A percentile compares a stretch with the other conserved stretches of the same genome.
Conservation (phyloP, 352 stramenopile genomes). For the Saprolegnia parasitica region DNA sequence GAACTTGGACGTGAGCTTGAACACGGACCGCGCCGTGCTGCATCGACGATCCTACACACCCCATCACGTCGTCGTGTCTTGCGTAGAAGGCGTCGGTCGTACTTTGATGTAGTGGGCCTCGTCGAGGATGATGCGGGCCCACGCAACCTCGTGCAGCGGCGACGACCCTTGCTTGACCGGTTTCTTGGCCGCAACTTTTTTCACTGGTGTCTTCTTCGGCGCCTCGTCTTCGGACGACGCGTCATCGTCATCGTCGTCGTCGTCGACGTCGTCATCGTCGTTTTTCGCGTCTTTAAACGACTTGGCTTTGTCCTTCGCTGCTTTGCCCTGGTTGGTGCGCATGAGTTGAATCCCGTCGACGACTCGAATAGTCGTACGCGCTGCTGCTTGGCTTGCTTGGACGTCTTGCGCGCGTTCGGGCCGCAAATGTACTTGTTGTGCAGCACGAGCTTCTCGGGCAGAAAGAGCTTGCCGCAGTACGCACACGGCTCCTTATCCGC, state of each 20-base stretch:
- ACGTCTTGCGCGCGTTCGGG: constrained; percentile 91
- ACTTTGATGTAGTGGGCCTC: constrained; percentile 95
- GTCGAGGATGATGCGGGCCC: constrained; percentile 97
- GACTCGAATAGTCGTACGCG: constrained; percentile 43
- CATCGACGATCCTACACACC: constrained; percentile 70
- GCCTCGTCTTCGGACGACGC: constrained; percentile 23
- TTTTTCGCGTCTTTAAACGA: constrained; percentile 37
- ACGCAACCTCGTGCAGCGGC: constrained; percentile 65
- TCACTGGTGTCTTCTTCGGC: constrained; percentile 41
- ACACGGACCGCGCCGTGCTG: constrained; percentile 96
- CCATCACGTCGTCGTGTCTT: constrained; percentile 48
- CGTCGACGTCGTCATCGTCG: constrained; percentile 51
- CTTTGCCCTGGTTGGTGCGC: constrained; percentile 31
- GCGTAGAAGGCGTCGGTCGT: constrained; percentile 43
- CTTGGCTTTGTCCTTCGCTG: constrained; percentile 34
- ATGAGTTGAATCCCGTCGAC: constrained; percentile 3
- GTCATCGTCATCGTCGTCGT: constrained; percentile 55
- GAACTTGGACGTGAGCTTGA: constrained; percentile 93
- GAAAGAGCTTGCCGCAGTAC: constrained; percentile 91
- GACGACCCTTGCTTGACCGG: constrained; percentile 29
- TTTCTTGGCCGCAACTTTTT: constrained; percentile 43
- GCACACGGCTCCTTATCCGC: constrained; percentile 86
- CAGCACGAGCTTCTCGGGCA: constrained; percentile 91
- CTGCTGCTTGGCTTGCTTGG: constrained; percentile 84
- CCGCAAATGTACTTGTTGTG: constrained; percentile 99